Base-by-base conservation (phyloP, 164 flowering plant species). In the Umbilicus rupestris region DNA sequence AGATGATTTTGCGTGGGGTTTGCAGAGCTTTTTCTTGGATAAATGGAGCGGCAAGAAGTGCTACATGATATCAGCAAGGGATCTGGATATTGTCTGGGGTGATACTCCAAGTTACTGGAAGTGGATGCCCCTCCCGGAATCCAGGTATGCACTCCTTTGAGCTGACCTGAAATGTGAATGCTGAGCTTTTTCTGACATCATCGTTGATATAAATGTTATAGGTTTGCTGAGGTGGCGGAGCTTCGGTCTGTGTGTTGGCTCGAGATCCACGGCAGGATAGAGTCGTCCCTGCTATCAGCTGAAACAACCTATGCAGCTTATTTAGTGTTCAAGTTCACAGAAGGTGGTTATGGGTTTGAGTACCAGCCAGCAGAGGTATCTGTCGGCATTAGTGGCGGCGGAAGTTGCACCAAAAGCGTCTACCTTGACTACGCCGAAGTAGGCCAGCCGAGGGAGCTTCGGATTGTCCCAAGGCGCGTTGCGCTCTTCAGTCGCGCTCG, bases 1-100 rank as follows among this genome's bases (percentile, higher is more conserved):
- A n/a, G n/a, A n/a, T n/a, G n/a, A n/a, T n/a, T n/a, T n/a, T n/a
- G n/a, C n/a, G n/a, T n/a, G n/a, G n/a, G n/a, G n/a, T n/a, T 26
- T 50, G 60, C 78, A 86, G 88, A 81, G 84, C 64, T 81, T 84
- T 57, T 72, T 57, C 19, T 41, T 86, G 64, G 87, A 84, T 9
- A 84, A 74, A 71, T 5, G 44, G 39, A 84, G 67, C 63, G 91
- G 87, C 59, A 86, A 81, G 75, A 84, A 81, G 68, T 83, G 84
- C 37, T 84, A 71, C 71, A 83, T 86, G 85, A 33, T 86, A 35
- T 78, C 76, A 19, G 76, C 88, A 10, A 83, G 82, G 64, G 79
- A 71, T 26, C 82, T 84, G 14, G 14, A 10, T 7, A 84, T 85
- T 59, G 69, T 58, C 11, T 82, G 86, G 86, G 80, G 80, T 17